phyloP scores from a whole-genome alignment of 805 yeast genomes.

The Myxozyma melibiosi region DNA sequence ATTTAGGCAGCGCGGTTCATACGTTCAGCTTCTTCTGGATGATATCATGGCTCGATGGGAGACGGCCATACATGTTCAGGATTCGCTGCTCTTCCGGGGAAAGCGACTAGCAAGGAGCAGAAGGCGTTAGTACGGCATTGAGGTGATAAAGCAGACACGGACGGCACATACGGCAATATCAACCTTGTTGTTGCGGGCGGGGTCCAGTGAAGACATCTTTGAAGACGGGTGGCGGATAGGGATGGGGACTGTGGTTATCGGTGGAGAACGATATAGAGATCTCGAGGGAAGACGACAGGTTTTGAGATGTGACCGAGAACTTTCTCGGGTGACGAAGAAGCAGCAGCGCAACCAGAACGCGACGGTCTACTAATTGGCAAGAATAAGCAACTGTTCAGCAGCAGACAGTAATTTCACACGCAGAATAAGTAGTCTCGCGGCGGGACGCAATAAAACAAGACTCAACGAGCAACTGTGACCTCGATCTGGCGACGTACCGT shows the following conservation, averaged over 20 bases:
- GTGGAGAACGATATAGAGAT: neutral
- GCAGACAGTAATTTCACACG: too few relatives aligned
- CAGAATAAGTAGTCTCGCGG: too few relatives aligned
- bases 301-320: too few relatives aligned
- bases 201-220: slow-evolving; percentile 20
- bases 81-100: slow-evolving; percentile 76
- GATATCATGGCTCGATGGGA: slow-evolving; percentile 79
- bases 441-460: too few relatives aligned
- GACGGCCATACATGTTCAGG: slow-evolving; percentile 78
- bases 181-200: slow-evolving; percentile 24
- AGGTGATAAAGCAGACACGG: neutral
- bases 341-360: too few relatives aligned
- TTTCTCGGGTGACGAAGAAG: too few relatives aligned
- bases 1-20: slow-evolving; percentile 1
- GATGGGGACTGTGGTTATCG: neutral
- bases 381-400: too few relatives aligned
- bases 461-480: too few relatives aligned
- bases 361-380: too few relatives aligned
- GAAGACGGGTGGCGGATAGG: neutral
- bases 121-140: neutral
- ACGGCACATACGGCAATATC: slow-evolving; percentile 20
- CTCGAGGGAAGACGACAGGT: too few relatives aligned
- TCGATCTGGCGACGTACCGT: too few relatives aligned
- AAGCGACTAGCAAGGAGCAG: slow-evolving; percentile 13
- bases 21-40: slow-evolving; percentile 61